Evolutionary conservation across 257 asterid genomes (phyloP).

Genomic region (Rubia yunnanensis): DNA sequence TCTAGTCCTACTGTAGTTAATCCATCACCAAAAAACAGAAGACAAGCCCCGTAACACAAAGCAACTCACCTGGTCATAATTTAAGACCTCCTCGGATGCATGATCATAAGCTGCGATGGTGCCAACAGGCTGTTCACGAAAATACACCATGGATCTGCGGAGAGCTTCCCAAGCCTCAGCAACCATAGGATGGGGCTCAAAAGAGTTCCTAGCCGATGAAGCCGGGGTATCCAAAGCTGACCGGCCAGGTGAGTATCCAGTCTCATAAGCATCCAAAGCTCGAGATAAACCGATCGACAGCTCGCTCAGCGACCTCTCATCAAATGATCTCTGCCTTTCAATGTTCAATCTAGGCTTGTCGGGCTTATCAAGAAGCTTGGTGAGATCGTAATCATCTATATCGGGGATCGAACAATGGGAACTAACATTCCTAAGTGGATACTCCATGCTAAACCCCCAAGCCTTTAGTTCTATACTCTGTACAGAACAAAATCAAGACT

Average conservation of each 20-base stretch:
- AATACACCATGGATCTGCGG: conserved; percentile 53
- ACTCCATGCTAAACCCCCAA: conserved; percentile 24
- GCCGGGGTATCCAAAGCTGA: conserved; percentile 48
- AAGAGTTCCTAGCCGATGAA: conserved; percentile 51
- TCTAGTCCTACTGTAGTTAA: neutral
- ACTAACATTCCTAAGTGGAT: conserved; percentile 44
- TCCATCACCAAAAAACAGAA: neutral
- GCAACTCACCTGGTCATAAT: conserved; percentile 63
- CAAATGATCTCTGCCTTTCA: conserved; percentile 65
- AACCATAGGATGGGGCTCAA: conserved; percentile 80
- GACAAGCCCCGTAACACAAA: neutral
- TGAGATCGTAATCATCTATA: conserved; percentile 51
- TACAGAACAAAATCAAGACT: neutral
- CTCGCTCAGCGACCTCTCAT: conserved; percentile 73
- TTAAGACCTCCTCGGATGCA: conserved; percentile 73
- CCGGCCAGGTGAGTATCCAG: conserved; percentile 51
- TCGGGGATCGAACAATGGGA: conserved; percentile 59
- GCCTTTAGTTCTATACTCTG: conserved; percentile 22
- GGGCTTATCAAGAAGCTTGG: conserved; percentile 53
- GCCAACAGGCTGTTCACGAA: conserved; percentile 75
- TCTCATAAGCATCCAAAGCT: conserved; percentile 47
- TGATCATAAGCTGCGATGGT: conserved; percentile 82
- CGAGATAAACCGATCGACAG: conserved; percentile 45
- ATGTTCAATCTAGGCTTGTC: conserved; percentile 54
- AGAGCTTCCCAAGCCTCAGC: conserved; percentile 86